phyloP scores from a whole-genome alignment of 495 filamentous ascomycete genomes.

The Tuber magnatum region DNA sequence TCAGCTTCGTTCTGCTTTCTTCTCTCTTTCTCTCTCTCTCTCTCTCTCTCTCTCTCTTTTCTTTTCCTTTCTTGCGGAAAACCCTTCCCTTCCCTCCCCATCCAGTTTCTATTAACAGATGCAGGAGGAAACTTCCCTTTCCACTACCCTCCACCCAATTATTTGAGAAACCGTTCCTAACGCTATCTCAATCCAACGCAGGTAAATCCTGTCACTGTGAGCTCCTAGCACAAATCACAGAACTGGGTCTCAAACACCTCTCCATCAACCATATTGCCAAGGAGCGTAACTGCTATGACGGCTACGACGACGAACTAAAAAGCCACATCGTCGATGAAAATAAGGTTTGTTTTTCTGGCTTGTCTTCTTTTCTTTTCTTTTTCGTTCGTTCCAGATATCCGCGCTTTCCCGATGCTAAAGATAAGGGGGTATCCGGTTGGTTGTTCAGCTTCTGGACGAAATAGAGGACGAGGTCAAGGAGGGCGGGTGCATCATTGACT shows the following conservation, averaged over 20 bases:
- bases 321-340: slow-evolving; percentile 96
- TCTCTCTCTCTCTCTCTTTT: no score
- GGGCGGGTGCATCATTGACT: slow-evolving; percentile 90
- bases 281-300: slow-evolving; percentile 70
- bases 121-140: neutral
- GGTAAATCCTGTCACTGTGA: slow-evolving; percentile 90
- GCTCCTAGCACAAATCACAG: slow-evolving; percentile 59
- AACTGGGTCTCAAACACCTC: slow-evolving; percentile 63
- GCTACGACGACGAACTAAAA: slow-evolving; percentile 73
- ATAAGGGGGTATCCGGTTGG: slow-evolving; percentile 5
- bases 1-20: neutral
- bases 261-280: slow-evolving; percentile 88
- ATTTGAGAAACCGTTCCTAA: neutral
- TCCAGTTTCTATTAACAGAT: neutral
- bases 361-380: slow-evolving; percentile 23
- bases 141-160: neutral
- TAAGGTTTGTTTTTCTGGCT: slow-evolving; percentile 53
- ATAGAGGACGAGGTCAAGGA: slow-evolving; percentile 73
- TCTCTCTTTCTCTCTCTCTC: no score
- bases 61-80: neutral
- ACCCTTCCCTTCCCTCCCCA: neutral
- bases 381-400: slow-evolving; percentile 3
- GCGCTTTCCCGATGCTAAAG: slow-evolving; percentile 5
- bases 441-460: slow-evolving; percentile 66
- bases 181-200: neutral